Percentiles rank a stretch among this genome's conserved stretches.
phyloP scores from a whole-genome alignment of 805 yeast species.

The Metschnikowia anglica region DNA sequence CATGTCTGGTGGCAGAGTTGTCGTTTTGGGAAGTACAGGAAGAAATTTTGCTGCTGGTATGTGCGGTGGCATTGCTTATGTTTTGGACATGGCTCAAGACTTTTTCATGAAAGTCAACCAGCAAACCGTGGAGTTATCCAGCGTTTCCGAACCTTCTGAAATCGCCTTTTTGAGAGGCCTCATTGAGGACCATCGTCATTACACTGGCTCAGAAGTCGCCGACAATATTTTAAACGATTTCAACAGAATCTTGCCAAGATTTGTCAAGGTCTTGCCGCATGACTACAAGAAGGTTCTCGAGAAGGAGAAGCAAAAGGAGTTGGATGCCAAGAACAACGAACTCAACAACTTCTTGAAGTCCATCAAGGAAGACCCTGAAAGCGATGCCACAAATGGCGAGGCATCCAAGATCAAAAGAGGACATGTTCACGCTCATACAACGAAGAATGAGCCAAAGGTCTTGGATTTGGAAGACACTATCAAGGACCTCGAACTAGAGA shows the following conservation, averaged over 20 bases:
- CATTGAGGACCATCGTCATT: slow-evolving; percentile 92
- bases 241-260: slow-evolving; percentile 82
- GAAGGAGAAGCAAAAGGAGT: slow-evolving; percentile 63
- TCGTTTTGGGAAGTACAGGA: slow-evolving; percentile 87
- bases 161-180: slow-evolving; percentile 91
- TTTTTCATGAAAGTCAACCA: slow-evolving; percentile 75
- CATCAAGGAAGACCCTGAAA: slow-evolving; percentile 77
- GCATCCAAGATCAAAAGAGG: slow-evolving; percentile 56
- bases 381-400: slow-evolving; percentile 89
- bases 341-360: slow-evolving; percentile 64
- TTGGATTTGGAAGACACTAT: slow-evolving; percentile 89
- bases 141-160: slow-evolving; percentile 81
- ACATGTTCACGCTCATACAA: slow-evolving; percentile 39
- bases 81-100: slow-evolving; percentile 92
- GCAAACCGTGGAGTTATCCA: slow-evolving; percentile 77
- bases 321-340: slow-evolving; percentile 65
- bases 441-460: slow-evolving; percentile 71
- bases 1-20: slow-evolving; percentile 99
- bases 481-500: slow-evolving; percentile 62
- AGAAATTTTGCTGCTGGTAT: slow-evolving; percentile 96
- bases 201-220: slow-evolving; percentile 90
- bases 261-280: slow-evolving; percentile 88
- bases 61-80: slow-evolving; percentile 99
- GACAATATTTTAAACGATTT: slow-evolving; percentile 79
- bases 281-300: slow-evolving; percentile 91